phyloP scores from a whole-genome alignment of 768 basidiomycete genomes.

The Podaxis sp. region DNA sequence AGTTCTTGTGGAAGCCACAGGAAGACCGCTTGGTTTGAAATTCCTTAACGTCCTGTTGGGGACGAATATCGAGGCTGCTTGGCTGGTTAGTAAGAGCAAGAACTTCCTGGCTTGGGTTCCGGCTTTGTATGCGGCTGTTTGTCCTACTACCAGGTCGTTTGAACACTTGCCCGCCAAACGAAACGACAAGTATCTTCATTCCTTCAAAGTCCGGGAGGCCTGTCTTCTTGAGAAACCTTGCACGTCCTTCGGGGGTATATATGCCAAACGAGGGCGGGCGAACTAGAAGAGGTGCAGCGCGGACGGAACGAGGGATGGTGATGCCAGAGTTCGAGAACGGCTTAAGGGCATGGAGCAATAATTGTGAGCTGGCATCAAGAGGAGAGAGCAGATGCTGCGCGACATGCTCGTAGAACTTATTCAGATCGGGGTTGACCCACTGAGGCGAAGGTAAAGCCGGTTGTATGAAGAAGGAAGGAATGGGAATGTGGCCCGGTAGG shows the following conservation, averaged over 20 bases:
- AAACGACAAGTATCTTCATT: constrained; percentile 67
- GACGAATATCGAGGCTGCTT: not conserved
- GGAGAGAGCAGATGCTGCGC: constrained; percentile 46
- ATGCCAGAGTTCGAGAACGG: constrained; percentile 29
- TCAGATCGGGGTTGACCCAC: constrained; percentile 58
- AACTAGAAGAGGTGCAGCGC: constrained; percentile 68
- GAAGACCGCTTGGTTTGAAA: not conserved
- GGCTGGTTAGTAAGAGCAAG: constrained; percentile 6
- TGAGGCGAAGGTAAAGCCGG: constrained; percentile 57
- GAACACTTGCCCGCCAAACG: constrained; percentile 80
- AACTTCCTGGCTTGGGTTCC: constrained; percentile 26
- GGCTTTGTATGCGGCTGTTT: constrained; percentile 35
- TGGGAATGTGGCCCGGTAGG: constrained; percentile 73
- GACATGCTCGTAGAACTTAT: constrained; percentile 47
- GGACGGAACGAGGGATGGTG: constrained; percentile 35
- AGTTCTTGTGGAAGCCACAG: not conserved
- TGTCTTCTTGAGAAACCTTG: constrained; percentile 51
- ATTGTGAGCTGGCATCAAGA: constrained; percentile 36
- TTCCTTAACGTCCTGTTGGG: not conserved
- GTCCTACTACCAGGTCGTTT: constrained; percentile 45
- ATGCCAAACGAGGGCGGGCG: constrained; percentile 48
- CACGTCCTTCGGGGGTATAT: constrained; percentile 55
- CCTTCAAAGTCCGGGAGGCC: constrained; percentile 60
- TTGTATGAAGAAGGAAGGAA: constrained; percentile 62
- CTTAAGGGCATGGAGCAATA: constrained; percentile 41